Evolutionary conservation across 352 stramenopile genomes (phyloP).

Genomic region (Globisporangium polare): DNA sequence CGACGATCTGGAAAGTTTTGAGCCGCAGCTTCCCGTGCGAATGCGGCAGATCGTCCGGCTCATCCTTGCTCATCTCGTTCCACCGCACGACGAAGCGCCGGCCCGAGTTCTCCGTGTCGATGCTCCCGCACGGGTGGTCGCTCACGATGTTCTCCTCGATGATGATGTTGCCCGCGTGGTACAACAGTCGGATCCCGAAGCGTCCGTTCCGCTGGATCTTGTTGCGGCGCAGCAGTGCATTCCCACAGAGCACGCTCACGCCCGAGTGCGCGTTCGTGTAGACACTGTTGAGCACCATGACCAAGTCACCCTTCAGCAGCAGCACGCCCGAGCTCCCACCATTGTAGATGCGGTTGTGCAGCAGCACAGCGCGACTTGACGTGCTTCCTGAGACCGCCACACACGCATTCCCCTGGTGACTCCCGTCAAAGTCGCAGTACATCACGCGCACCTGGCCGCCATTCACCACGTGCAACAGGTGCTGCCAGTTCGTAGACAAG

Average conservation of each 20-base stretch:
- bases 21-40: constrained; percentile 43
- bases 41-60: constrained; percentile 51
- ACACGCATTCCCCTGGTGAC: constrained; percentile 58
- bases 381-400: constrained; percentile 47
- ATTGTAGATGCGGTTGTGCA: constrained; percentile 56
- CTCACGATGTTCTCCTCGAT: constrained; percentile 70
- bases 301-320: constrained; percentile 43
- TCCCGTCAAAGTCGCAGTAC: constrained; percentile 71
- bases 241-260: constrained; percentile 49
- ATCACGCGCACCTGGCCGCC: constrained; percentile 45
- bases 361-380: constrained; percentile 40
- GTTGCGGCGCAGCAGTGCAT: constrained; percentile 60
- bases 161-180: constrained; percentile 67
- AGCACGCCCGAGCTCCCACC: constrained; percentile 61
- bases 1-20: constrained; percentile 33
- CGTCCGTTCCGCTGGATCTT: constrained; percentile 60
- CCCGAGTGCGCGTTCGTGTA: constrained; percentile 54
- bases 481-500: constrained; percentile 44
- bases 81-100: constrained; percentile 74
- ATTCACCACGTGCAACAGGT: constrained; percentile 44
- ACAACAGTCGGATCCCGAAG: constrained; percentile 70
- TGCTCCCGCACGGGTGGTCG: constrained; percentile 61
- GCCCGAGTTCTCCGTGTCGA: constrained; percentile 73
- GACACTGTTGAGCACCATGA: constrained; percentile 58
- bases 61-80: constrained; percentile 70